A percentile compares a stretch with the other conserved stretches of the same genome.
phyloP scores from a whole-genome alignment of 768 basidiomycete species.

The Psilocybe azurescens region DNA sequence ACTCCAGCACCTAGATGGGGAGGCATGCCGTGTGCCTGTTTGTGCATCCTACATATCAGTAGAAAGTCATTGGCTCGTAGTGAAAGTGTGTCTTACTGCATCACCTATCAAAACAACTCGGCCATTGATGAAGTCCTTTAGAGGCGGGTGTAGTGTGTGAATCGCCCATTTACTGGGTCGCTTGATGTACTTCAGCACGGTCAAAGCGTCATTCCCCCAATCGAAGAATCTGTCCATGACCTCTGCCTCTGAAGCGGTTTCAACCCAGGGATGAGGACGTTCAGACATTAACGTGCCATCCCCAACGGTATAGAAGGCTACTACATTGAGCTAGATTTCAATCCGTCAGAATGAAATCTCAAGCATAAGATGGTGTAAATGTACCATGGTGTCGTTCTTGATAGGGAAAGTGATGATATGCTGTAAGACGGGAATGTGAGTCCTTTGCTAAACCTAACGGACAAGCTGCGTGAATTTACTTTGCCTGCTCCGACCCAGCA shows the following conservation, averaged over 20 bases:
- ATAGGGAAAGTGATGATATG: slow-evolving; percentile 61
- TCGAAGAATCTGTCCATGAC: slow-evolving; percentile 46
- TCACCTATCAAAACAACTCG: slow-evolving; percentile 60
- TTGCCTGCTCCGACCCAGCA: slow-evolving; percentile 51
- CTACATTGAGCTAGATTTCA: slow-evolving; percentile 48
- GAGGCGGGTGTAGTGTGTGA: slow-evolving; percentile 50
- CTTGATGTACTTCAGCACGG: slow-evolving; percentile 46
- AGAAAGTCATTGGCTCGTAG: neutral
- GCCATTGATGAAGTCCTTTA: slow-evolving; percentile 47
- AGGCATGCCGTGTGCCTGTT: slow-evolving; percentile 62
- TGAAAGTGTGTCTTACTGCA: slow-evolving; percentile 37
- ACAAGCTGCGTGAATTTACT: slow-evolving; percentile 32
- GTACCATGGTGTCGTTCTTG: slow-evolving; percentile 44
- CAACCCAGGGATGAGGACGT: slow-evolving; percentile 44
- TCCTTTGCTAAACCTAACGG: neutral
- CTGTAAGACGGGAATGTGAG: slow-evolving; percentile 29
- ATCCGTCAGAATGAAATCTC: neutral
- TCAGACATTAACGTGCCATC: slow-evolving; percentile 14
- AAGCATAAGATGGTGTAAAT: slow-evolving; percentile 12
- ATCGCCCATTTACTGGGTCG: slow-evolving; percentile 58
- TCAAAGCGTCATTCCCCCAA: slow-evolving; percentile 50
- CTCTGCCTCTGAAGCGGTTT: slow-evolving; percentile 44
- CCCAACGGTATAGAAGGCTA: slow-evolving; percentile 28
- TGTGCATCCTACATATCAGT: neutral
- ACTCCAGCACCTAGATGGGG: slow-evolving; percentile 65